Evolutionary conservation across 441 rosid genomes (phyloP).

Genomic region (Mallotus japonicus): DNA sequence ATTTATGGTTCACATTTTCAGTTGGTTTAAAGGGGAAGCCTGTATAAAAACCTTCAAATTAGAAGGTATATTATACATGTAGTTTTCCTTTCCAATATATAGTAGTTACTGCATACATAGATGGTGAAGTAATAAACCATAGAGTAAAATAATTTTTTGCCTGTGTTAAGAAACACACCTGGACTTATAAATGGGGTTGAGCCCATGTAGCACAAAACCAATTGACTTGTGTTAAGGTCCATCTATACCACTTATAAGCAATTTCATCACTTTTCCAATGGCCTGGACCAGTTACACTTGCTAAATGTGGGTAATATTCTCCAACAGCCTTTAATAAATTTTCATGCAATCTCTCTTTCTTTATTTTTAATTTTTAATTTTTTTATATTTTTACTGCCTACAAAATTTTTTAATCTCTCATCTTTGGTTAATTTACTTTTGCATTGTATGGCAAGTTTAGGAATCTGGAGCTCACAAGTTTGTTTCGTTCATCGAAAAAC

Average conservation of each 20-base stretch:
- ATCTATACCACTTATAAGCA: too few relatives aligned
- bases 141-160: too few relatives aligned
- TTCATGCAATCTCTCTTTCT: not conserved
- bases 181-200: too few relatives aligned
- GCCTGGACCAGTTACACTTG: too few relatives aligned
- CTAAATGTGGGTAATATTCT: too few relatives aligned
- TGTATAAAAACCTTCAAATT: not conserved
- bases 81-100: not conserved
- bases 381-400: not conserved
- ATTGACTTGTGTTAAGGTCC: too few relatives aligned
- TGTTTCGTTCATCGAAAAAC: slow-evolving; percentile 67
- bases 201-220: too few relatives aligned
- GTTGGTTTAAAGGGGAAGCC: not conserved
- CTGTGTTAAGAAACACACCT: too few relatives aligned
- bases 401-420: not conserved
- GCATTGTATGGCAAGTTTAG: slow-evolving; percentile 42
- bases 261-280: too few relatives aligned
- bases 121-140: not conserved
- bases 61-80: not conserved
- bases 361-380: too few relatives aligned
- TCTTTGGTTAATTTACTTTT: not conserved
- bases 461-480: slow-evolving; percentile 54
- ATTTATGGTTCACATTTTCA: not conserved
- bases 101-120: not conserved
- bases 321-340: not conserved